Evolutionary conservation across 176 grass and related monocot genomes (phyloP), one percentile per base, ranked within the genome.

Genomic region (Thalia dealbata): DNA sequence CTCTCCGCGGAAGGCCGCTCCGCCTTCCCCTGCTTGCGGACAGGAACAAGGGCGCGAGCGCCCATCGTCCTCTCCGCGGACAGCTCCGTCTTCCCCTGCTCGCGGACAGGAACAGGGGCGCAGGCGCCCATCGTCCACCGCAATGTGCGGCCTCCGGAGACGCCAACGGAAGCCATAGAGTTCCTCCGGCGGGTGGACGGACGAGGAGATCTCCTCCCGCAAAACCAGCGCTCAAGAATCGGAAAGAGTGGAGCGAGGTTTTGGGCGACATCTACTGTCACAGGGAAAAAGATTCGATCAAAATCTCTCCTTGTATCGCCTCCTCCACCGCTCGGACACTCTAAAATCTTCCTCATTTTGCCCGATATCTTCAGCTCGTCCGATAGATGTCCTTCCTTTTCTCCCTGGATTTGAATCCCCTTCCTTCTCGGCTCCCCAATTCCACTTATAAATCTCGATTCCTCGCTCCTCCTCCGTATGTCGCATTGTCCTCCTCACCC

Each of bases 161-260:
- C n/a, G n/a, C n/a, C n/a, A n/a, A n/a, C n/a, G n/a, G n/a, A n/a
- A n/a, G n/a, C n/a, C n/a, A n/a, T n/a, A n/a, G n/a, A n/a, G n/a
- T n/a, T n/a, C n/a, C n/a, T n/a, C n/a, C n/a, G n/a, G n/a, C n/a
- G n/a, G n/a, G n/a, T n/a, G n/a, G 32, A 38, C 32, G 32, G 32
- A 38, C 32, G 32, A 4, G 4, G 21, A 59, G 72, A 42, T 25
- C 18, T 23, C 54, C 38, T 74, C 10, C 69, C 50, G 25, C 44
- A 29, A 18, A 48, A 27, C 23, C 28, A 29, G 26, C 24, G 23
- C 70, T 52, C 46, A 43, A 74, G 72, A 24, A 74, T 61, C 29
- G 29, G 55, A 55, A 60, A 30, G 54, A 61, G 72, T 74, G 72
- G 72, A 74, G 72, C 72, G 35, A 61, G 55, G 55, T 60, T 74